Base-by-base conservation (phyloP, 805 yeast species). In the Hemisphaericaspora nanyangensis region DNA sequence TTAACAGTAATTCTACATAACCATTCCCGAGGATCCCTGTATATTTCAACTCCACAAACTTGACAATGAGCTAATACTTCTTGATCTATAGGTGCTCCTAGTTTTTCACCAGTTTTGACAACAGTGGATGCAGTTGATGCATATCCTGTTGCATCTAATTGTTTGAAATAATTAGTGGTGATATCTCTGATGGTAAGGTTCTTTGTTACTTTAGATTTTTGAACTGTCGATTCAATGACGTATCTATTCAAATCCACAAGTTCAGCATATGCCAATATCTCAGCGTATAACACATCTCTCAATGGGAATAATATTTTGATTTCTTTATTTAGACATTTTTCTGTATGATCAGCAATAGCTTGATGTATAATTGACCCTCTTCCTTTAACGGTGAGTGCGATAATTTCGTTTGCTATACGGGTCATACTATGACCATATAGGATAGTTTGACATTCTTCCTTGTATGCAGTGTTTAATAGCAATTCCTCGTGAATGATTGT, bases 111-210 rank as follows among this genome's bases (percentile, higher is more conserved):
- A 0, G 95, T 89, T 48, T 86, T 82, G 11, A 89, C 89, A 16
- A 91, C 97, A 0, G 98, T 90, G 0, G 96, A 84, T 3, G 90
- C 89, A 2, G 91, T 85, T 40, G 91, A 86, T 0, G 95, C 89
- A 54, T 89, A 89, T 12, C 80, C 89, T 7, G 68, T 65, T 5
- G 72, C 71, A 52, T 87, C 95, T 17, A 90, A 77, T 25, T 72
- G 70, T 22, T 67, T 72, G 50, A 87, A 87, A 58, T 91, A 91
- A 35, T 79, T 75, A 19, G 78, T 68, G 1, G 89, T 80, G 35
- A 91, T 70, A 52, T 87, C 95, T 50, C 85, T 82, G 15, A 91
- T 82, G 2, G 95, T 85, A 72, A 82, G 85, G 49, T 82, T 80
- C 55, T 80, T 85, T 13, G 80, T 73, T 40, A 80, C 74, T 22